phyloP scores from a whole-genome alignment of 305 asterid species.

The Solanum hybrid region DNA sequence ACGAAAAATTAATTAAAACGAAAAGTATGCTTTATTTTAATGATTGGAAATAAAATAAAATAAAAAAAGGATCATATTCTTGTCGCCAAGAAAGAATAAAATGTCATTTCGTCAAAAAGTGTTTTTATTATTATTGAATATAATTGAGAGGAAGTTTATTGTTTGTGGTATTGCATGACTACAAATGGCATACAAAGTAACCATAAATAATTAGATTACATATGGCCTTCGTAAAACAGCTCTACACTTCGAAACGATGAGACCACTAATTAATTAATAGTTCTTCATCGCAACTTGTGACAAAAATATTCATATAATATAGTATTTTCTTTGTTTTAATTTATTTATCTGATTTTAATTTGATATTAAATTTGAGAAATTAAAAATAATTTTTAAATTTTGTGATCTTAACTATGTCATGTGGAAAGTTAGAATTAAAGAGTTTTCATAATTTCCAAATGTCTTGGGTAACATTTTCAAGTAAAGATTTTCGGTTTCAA shows the following conservation, averaged over 20 bases:
- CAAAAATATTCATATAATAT: background rate
- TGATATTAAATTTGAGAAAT: background rate
- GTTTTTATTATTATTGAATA: background rate
- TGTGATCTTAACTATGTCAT: background rate
- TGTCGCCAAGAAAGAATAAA: background rate
- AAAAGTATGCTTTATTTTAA: background rate
- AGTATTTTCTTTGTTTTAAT: background rate
- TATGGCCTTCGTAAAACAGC: background rate
- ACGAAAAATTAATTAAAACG: background rate
- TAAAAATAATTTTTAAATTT: background rate
- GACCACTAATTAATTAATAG: background rate
- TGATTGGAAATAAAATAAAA: background rate
- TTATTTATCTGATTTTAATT: background rate
- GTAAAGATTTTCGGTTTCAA: background rate
- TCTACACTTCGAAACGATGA: background rate
- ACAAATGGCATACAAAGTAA: background rate
- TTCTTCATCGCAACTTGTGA: background rate
- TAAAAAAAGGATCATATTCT: background rate
- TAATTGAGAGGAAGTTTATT: background rate
- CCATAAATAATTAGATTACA: background rate
- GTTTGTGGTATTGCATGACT: background rate
- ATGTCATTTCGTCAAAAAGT: background rate
- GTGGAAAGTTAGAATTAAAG: background rate
- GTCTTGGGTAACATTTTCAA: background rate
- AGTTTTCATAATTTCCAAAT: background rate